These are phyloP conservation scores for Closterium sp. DNA, from an alignment of 139 green algal genomes.

Conservation along the genomic window DNA sequence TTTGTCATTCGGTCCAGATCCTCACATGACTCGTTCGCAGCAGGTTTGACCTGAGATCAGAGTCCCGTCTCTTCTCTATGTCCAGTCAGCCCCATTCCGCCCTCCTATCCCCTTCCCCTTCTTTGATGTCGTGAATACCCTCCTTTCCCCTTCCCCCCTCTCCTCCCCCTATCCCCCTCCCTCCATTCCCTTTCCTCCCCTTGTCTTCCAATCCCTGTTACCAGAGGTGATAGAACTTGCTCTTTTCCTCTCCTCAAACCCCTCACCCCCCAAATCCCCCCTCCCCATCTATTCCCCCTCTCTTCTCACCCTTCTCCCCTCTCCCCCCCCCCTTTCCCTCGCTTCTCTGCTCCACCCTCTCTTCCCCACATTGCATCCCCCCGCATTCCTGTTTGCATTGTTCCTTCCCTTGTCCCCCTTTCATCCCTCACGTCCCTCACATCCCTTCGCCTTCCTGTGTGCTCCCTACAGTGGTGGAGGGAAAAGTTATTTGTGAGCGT, in stretches of 20 bases:
- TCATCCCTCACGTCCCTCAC: neutral
- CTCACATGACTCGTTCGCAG: neutral
- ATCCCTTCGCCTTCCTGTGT: neutral
- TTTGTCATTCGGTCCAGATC: too few relatives aligned
- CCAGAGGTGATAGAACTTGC: constrained; percentile 62
- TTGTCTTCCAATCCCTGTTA: neutral
- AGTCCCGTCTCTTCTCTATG: neutral
- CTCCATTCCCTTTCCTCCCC: too few relatives aligned
- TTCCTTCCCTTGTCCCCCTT: too few relatives aligned
- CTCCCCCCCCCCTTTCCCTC: neutral
- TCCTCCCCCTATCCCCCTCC: too few relatives aligned
- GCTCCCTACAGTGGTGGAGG: neutral
- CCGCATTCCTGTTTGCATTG: too few relatives aligned
- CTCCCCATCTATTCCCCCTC: neutral
- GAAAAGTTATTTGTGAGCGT: too few relatives aligned
- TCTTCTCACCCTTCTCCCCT: neutral
- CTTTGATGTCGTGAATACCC: neutral
- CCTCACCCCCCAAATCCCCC: neutral
- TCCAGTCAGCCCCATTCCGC: neutral
- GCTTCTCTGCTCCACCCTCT: neutral
- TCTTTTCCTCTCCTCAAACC: neutral
- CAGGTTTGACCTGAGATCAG: neutral
- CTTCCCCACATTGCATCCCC: too few relatives aligned
- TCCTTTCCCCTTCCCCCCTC: neutral
- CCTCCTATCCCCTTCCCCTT: neutral